Base-by-base conservation (phyloP, 176 grass and related monocot species). In the Aegilops tauschii region DNA sequence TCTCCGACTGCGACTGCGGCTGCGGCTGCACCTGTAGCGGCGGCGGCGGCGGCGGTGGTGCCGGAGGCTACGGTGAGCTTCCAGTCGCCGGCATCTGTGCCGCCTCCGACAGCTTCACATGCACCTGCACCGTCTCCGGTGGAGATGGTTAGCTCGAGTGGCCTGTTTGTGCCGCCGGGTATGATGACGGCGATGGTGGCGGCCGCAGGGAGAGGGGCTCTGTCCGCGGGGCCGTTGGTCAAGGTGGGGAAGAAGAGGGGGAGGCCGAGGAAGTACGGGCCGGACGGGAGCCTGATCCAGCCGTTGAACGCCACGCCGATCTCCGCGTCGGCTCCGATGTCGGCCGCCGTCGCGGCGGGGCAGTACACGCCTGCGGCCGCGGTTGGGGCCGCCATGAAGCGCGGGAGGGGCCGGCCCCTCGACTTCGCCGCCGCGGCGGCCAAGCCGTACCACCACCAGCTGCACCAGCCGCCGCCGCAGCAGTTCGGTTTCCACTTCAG, bases 281-380 rank as follows among this genome's bases (percentile, higher is more conserved):
- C 94, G 34, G 97, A 96, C 81, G 97, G 97, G 73, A 96, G 90
- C 82, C 87, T 96, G 88, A 90, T 92, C 86, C 83, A 85, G 66
- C 97, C 97, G 58, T 85, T 99, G 68, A 94, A 99, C 90, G 87
- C 94, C 75, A 93, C 79, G 84, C 97, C 97, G 30, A 95, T 98
- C 84, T 98, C 97, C 12, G 88, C 93, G 18, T 98, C 96, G 29
- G 88, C 78, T 13, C 95, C 95, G 64, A 80, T 89, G 80, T 27
- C 69, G 23, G 50, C 82, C 3, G 17, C 82, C 49, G 73, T 71
- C 49, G 69, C 70, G 29, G 83, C 72, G 8, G 90, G 90, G 25
- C 90, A 83, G 63, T 99, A 96, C 90, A 96, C 97, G 82, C 90
- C 97, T 30, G 97, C 94, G 20, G 69, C 97, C 29, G 92, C 90